These are phyloP conservation scores for Nepenthes alata DNA, from an alignment of 179 eudicot species.

Conservation along the genomic window DNA sequence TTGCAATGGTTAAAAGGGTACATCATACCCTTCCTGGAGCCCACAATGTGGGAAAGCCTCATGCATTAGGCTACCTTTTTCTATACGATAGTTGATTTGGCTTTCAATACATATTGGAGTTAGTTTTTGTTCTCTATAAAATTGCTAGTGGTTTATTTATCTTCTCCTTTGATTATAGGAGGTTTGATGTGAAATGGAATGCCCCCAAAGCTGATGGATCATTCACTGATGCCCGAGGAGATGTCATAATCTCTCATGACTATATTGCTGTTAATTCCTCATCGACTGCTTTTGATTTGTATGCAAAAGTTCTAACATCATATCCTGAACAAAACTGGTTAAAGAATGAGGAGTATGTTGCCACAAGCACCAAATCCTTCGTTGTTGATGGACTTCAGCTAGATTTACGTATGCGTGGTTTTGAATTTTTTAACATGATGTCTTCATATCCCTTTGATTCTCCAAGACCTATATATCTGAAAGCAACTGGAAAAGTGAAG, in stretches of 20 bases:
- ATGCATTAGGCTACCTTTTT: background rate
- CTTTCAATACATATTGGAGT: background rate
- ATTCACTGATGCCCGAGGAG: slow-evolving; percentile 91
- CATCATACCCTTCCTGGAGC: too few relatives aligned
- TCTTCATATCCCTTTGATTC: slow-evolving; percentile 82
- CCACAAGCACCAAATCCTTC: slow-evolving; percentile 37
- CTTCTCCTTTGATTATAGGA: slow-evolving; percentile 31
- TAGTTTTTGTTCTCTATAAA: background rate
- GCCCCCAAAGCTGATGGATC: slow-evolving; percentile 99
- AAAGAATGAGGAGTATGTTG: slow-evolving; percentile 29
- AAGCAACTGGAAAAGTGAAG: slow-evolving; percentile 89
- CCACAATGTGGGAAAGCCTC: too few relatives aligned
- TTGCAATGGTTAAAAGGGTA: too few relatives aligned
- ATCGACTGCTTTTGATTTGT: slow-evolving; percentile 79
- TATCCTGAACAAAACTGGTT: slow-evolving; percentile 49
- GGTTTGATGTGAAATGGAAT: slow-evolving; percentile 95
- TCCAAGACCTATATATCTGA: slow-evolving; percentile 70
- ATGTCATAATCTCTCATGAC: slow-evolving; percentile 83
- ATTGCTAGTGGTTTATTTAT: background rate
- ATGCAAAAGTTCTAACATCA: slow-evolving; percentile 48
- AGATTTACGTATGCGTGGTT: slow-evolving; percentile 89
- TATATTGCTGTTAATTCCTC: slow-evolving; percentile 68
- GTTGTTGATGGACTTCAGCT: slow-evolving; percentile 78
- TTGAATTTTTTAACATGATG: slow-evolving; percentile 75
- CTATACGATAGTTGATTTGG: background rate